These are phyloP conservation scores for Aurantiochytrium sp. DNA, from an alignment of 108 stramenopile genomes.

Conservation along the genomic window DNA sequence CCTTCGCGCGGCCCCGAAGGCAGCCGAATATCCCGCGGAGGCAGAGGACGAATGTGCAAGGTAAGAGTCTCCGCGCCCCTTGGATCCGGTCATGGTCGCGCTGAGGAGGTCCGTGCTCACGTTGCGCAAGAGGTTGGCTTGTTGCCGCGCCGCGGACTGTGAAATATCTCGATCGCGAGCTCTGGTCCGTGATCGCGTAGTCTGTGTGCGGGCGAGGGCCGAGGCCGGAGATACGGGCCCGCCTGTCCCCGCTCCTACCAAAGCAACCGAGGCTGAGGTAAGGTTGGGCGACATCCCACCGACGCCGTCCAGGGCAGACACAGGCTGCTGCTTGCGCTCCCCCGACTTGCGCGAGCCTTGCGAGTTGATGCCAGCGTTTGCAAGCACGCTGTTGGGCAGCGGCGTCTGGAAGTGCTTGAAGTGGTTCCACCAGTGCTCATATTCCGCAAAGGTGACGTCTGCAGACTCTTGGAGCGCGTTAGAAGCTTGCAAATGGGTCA, in stretches of 20 bases:
- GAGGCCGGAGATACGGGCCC: too few species aligned
- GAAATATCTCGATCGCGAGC: background rate
- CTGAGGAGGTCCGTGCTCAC: background rate
- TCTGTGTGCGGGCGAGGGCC: background rate
- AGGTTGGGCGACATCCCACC: too few species aligned
- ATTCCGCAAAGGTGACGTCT: background rate
- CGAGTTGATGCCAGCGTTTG: background rate
- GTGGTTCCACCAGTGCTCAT: constrained; percentile 19
- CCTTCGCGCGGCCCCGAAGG: background rate
- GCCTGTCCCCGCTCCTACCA: background rate
- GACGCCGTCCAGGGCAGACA: too few species aligned
- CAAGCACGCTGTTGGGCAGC: background rate
- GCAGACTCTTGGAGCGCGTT: background rate
- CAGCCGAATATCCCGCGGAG: background rate
- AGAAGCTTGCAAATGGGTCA: background rate
- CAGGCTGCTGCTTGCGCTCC: too few species aligned
- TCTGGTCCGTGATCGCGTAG: background rate
- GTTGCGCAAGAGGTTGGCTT: background rate
- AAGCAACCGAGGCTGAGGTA: too few species aligned
- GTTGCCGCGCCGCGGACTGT: background rate
- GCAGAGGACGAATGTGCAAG: too few species aligned
- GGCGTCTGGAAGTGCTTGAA: background rate
- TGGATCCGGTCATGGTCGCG: background rate
- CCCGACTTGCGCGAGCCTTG: too few species aligned
- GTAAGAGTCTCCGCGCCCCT: background rate